Conservation (phyloP, 2,329 filamentous ascomycete genomes). For the Alternaria panax region DNA sequence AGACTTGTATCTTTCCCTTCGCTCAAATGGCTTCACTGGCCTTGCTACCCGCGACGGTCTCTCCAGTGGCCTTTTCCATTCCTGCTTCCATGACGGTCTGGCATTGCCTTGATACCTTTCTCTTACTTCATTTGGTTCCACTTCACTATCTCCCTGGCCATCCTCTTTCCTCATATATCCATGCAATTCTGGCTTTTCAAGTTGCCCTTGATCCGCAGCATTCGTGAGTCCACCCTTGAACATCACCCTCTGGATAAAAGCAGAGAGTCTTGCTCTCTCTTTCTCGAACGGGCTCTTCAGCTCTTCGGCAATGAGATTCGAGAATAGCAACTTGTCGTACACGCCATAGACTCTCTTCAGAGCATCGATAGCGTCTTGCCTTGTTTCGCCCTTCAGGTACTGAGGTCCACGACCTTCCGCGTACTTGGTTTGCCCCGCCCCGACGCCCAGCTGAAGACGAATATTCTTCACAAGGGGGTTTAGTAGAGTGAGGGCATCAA, state of each 20-base stretch:
- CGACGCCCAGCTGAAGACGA: constrained; percentile 41
- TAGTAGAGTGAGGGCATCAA: constrained; percentile 39
- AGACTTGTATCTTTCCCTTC: background rate
- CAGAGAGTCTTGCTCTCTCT: constrained; percentile 35
- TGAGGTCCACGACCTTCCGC: constrained; percentile 16
- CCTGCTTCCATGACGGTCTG: constrained; percentile 23
- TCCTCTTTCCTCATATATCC: constrained; percentile 12
- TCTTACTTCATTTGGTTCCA: background rate
- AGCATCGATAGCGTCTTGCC: constrained; percentile 37
- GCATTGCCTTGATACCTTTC: background rate
- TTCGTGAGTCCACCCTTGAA: constrained; percentile 15
- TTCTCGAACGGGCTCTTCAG: constrained; percentile 37
- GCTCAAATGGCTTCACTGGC: background rate
- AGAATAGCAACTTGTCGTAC: constrained; percentile 41
- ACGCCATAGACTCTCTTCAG: constrained; percentile 40
- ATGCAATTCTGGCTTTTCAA: constrained; percentile 23
- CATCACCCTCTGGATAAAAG: constrained; percentile 34
- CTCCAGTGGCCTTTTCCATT: constrained; percentile 21
- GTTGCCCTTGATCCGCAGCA: background rate
- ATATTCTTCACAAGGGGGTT: constrained; percentile 36
- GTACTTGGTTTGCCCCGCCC: constrained; percentile 14
- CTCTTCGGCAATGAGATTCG: constrained; percentile 41
- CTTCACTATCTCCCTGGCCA: background rate
- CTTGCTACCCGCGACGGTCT: constrained; percentile 6
- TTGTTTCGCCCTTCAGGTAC: constrained; percentile 24